Conservation (phyloP, 176 grass and related monocot genomes). For the Poa pratensis region DNA sequence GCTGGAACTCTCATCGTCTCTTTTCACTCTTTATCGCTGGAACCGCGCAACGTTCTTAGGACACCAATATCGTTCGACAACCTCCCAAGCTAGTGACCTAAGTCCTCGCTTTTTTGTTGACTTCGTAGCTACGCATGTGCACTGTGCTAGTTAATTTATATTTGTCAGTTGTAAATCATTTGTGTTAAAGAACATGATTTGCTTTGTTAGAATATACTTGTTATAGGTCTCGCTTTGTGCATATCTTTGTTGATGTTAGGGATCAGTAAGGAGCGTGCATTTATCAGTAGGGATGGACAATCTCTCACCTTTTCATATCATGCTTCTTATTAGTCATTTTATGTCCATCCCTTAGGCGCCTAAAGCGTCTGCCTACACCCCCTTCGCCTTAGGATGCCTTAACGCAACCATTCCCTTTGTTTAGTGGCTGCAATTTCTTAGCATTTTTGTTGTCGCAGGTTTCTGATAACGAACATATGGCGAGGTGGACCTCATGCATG, state of each 20-base stretch:
- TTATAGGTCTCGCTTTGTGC: background rate
- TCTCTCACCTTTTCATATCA: background rate
- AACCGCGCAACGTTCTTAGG: background rate
- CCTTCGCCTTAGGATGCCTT: no score
- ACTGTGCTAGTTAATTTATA: no score
- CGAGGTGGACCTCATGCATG: constrained; percentile 95
- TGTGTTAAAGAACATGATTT: no score
- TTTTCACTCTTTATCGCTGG: background rate
- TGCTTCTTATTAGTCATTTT: background rate
- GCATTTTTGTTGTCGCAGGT: constrained; percentile 56
- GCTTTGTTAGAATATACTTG: background rate
- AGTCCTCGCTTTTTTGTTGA: background rate
- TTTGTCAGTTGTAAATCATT: no score
- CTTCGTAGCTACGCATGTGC: background rate
- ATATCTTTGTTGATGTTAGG: background rate
- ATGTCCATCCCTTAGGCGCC: background rate
- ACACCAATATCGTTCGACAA: background rate
- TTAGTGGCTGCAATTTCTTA: background rate
- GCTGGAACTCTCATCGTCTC: background rate
- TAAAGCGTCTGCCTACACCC: no score
- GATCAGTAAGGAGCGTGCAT: background rate
- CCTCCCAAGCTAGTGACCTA: background rate
- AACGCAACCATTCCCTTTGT: background rate
- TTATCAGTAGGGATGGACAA: background rate
- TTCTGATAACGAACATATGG: constrained; percentile 85